Base-by-base conservation (phyloP, 2,329 filamentous ascomycete species). In the Colletotrichum noveboracense region DNA sequence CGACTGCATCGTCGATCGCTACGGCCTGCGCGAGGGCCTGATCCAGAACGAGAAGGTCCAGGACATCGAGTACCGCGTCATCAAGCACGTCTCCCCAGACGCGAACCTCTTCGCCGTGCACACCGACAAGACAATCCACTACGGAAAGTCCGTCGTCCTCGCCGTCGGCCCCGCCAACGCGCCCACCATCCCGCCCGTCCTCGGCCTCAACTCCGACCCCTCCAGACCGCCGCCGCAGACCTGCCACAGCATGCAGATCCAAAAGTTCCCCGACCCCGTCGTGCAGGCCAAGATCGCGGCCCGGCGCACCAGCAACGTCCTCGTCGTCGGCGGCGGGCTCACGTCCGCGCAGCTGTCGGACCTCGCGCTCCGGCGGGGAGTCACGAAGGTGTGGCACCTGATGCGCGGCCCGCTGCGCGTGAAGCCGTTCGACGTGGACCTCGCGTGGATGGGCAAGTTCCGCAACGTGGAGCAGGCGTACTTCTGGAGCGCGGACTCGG, bases 401-500 rank as follows among this genome's bases (percentile, higher is more conserved):
- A 92, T 96, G 89, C 89, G 95, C 1, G 87, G 89, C 0, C 84
- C 86, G 0, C 79, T 89, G 14, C 86, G 87, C 78, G 89, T 95
- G 66, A 96, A 96, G 83, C 92, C 93, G 75, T 96, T 96, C 78
- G 95, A 96, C 79, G 89, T 96, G 28, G 91, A 93, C 72, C 87
- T 96, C 3, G 89, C 91, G 64, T 97, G 95, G 95, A 94, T 96
- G 83, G 94, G 93, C 12, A 96, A 96, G 81, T 96, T 94, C 83
- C 92, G 93, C 71, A 96, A 96, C 81, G 90, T 92, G 70, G 92
- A 94, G 78, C 94, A 96, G 81, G 93, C 94, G 1, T 89, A 89
- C 1, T 97, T 96, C 83, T 96, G 94, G 93, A 91, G 91, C 8
- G 93, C 94, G 5, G 94, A 96, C 78, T 91, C 90, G 7, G 93